A percentile compares a stretch with the other conserved stretches of the same genome.
phyloP scores from a whole-genome alignment of 108 stramenopile species.

The Conticribra weissflogii region DNA sequence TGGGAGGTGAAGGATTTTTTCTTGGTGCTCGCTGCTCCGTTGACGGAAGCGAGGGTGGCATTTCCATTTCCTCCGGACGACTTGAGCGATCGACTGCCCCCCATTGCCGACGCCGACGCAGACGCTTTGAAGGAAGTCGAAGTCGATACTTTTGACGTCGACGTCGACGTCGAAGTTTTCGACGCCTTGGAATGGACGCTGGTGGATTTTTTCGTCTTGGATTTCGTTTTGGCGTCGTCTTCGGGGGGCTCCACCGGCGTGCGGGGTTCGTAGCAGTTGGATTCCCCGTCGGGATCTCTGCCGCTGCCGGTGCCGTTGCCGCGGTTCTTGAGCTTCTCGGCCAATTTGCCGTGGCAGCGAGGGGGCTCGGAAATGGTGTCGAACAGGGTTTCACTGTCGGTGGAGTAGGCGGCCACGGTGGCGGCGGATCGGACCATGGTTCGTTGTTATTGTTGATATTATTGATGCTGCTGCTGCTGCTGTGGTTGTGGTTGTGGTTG shows the following conservation, averaged over 20 bases:
- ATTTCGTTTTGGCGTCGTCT: not conserved
- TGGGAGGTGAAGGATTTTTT: too few relatives aligned
- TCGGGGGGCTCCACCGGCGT: not conserved
- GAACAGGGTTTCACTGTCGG: constrained; percentile 10
- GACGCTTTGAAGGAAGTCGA: too few relatives aligned
- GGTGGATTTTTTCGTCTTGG: not conserved
- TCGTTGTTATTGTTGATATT: not conserved
- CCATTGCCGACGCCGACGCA: too few relatives aligned
- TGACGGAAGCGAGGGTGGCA: too few relatives aligned
- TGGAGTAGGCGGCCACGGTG: constrained; percentile 1
- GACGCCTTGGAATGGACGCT: not conserved
- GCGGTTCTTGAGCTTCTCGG: not conserved
- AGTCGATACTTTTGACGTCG: too few relatives aligned
- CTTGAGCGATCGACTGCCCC: too few relatives aligned
- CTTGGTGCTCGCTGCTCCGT: too few relatives aligned
- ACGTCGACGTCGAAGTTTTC: not conserved
- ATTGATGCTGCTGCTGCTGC: not conserved
- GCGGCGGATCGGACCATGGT: constrained; percentile 6
- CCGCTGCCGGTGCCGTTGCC: constrained; percentile 1
- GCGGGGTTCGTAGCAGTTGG: not conserved
- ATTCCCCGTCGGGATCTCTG: not conserved
- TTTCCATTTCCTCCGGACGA: too few relatives aligned
- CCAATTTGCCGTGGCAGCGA: constrained; percentile 7
- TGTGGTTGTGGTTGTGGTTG: too few relatives aligned
- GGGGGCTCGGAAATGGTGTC: constrained; percentile 43